A percentile compares a stretch with the other conserved stretches of the same genome.
Evolutionary conservation across 2,329 filamentous ascomycete species (phyloP).

Genomic region (Penicillium sp.): DNA sequence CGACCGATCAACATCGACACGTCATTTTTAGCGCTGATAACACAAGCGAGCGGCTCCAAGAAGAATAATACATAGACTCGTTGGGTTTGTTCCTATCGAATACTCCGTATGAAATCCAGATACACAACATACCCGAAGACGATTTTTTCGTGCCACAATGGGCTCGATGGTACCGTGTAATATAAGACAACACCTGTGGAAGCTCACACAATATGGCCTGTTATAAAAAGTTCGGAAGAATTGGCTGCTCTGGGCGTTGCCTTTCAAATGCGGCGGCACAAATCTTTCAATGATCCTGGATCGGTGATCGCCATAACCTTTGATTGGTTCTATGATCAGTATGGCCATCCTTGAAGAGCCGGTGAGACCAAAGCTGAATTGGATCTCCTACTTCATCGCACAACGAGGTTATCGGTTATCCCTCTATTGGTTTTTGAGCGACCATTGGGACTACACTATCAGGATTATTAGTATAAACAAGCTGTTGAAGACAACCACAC

Average conservation of each 20-base stretch:
- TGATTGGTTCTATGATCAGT: not conserved
- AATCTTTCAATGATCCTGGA: no score
- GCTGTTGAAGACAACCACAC: not conserved
- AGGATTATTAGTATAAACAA: not conserved
- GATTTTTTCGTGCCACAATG: not conserved
- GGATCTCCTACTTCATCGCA: not conserved
- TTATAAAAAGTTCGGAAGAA: not conserved
- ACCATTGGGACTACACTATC: no score
- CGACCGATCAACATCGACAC: conserved; percentile 10
- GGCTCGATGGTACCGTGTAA: not conserved
- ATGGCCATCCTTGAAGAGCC: not conserved
- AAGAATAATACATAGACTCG: not conserved
- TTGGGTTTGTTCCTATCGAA: not conserved
- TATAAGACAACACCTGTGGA: not conserved
- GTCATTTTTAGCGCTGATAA: conserved; percentile 7
- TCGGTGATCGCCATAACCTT: not conserved
- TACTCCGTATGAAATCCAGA: not conserved
- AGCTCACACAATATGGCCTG: not conserved
- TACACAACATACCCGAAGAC: not conserved
- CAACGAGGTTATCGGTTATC: not conserved
- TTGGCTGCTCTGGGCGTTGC: not conserved
- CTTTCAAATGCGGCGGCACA: not conserved
- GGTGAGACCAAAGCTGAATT: not conserved
- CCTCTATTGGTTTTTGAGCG: not conserved
- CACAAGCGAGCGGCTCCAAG: not conserved